Percentiles rank a stretch among this genome's conserved stretches.
Conservation (phyloP, 441 rosid genomes). For the Arabidopsis lyrata region DNA sequence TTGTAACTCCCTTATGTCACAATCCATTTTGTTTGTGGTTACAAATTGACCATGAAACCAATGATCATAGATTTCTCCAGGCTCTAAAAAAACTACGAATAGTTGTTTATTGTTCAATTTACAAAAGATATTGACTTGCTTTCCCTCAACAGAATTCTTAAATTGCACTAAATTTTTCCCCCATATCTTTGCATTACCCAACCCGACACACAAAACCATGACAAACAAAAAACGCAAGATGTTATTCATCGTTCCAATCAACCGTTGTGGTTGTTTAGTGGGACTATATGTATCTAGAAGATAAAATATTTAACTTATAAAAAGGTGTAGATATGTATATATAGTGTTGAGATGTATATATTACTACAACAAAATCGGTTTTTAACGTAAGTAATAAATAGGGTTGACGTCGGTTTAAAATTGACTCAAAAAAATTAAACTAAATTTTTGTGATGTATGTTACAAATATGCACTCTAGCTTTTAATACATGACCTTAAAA, state of each 20-base stretch:
- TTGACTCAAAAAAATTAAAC: too few relatives aligned
- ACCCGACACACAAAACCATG: slow-evolving; percentile 3
- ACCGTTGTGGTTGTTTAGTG: neutral
- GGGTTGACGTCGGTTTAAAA: too few relatives aligned
- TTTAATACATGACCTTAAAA: too few relatives aligned
- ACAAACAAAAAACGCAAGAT: slow-evolving; percentile 6
- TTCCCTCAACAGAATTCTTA: neutral
- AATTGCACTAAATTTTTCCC: neutral
- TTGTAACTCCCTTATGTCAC: neutral
- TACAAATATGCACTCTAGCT: too few relatives aligned
- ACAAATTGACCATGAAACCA: neutral
- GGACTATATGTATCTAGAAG: neutral
- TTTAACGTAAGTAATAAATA: too few relatives aligned
- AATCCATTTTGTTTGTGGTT: neutral
- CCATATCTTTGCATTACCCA: neutral
- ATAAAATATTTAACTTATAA: neutral
- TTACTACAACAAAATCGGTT: too few relatives aligned
- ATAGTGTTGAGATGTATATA: too few relatives aligned
- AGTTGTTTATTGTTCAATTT: neutral
- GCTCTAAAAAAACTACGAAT: neutral
- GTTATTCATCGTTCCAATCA: neutral
- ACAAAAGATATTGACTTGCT: neutral
- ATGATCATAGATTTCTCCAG: neutral
- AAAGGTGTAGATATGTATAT: neutral
- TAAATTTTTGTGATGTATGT: too few relatives aligned